Base-by-base conservation (phyloP, 768 basidiomycete genomes). In the Leccinum subtestaceum region DNA sequence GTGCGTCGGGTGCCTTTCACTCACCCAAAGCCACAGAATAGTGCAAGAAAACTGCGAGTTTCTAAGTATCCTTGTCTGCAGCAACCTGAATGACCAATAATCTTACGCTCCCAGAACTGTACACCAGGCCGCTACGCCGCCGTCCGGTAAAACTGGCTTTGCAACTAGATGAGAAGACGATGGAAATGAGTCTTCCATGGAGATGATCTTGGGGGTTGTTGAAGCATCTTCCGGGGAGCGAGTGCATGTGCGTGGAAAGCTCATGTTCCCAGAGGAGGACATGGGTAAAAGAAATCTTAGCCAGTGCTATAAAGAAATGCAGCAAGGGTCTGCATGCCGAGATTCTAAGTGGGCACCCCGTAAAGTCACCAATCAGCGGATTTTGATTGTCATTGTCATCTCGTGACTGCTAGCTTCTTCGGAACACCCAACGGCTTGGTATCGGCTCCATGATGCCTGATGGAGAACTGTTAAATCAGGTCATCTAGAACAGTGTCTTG, bases 21-120 rank as follows among this genome's bases (percentile, higher is more conserved):
- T 5, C 45, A 63, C 70, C 70, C 71, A 38, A 36, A 72, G 55
- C 65, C 63, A 50, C 67, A 67, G 17, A 72, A 67, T 46, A 67
- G 65, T 1, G 34, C 61, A 48, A 72, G 60, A 40, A 72, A 72
- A 8, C 70, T 72, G 11, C 19, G 10, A 9, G 21, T 5, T 36
- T 52, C 10, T 43, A 4, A 15, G 17, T n/a, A 45, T 6, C 10
- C 15, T 2, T 7, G 34, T 52, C 17, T 13, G 15, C 31, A 36
- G 7, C 4, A 17, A 58, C 1, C 0, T 13, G 9, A 29, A 9
- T 1, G 3, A 48, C 4, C 8, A 10, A 19, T 48, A 13, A 54
- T 52, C 67, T 63, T 61, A 72, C 69, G 53, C 60, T 61, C 71
- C 70, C 2, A 64, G 48, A 8, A 66, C 70, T 3, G 70, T 64